Evolutionary conservation across 2,329 filamentous ascomycete genomes (phyloP), one percentile per base, ranked within the genome.

Genomic region (Microsporum audouinii): DNA sequence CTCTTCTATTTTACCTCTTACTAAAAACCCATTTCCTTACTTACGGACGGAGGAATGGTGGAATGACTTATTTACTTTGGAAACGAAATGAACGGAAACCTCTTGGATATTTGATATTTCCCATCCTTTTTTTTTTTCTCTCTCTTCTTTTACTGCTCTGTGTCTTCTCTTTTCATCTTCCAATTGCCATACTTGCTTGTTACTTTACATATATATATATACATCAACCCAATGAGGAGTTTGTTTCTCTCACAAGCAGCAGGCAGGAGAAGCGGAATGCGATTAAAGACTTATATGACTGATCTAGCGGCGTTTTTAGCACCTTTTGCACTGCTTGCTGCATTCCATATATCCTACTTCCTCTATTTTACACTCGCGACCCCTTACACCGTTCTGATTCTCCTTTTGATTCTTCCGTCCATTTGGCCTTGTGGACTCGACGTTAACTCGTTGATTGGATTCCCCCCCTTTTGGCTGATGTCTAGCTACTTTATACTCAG

Each of bases 191-290:
- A 31, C 10, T 51, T 51, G 27, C 27, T 47, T 31, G 45, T 12
- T 31, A 51, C 27, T 51, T 51, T 51, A 51, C 27, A 51, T 51
- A 51, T 51, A 51, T 51, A 51, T 51, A 51, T 51, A 51, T 29
- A 23, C 39, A 43, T n/a, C 51, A n/a, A 55, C 6, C 51, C 31
- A 23, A 1, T 55, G 7, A 55, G 31, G 29, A 55, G 29, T n/a
- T 43, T 43, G n/a, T 23, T 17, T 55, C 7, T 17, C 51, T 47
- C 4, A 3, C 17, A 23, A 5, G 43, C 14, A 47, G 43, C 43
- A 23, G 38, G 39, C 39, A 14, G 45, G 45, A 49, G 45, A 51
- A 51, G 45, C 45, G 31, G 31, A 55, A 55, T 55, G 51, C 51
- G 51, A 55, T 55, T 12, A 55, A 51, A 7, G 31, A 43, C 17